Evolutionary conservation across 1,284 basidiomycete species (phyloP).

Genomic region (Meripilus lineatus): DNA sequence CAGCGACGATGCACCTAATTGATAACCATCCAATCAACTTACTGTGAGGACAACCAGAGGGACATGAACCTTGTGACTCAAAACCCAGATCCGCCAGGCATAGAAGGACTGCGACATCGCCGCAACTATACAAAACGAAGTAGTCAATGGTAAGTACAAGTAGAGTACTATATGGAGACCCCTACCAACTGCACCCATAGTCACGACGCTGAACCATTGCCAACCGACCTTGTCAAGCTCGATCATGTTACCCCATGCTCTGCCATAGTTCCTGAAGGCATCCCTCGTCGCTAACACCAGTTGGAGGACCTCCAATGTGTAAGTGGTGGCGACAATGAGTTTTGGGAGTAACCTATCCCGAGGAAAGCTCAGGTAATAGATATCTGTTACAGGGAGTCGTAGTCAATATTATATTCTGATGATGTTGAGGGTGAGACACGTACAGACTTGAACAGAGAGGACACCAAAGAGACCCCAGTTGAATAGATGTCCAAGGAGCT

Average conservation of each 20-base stretch:
- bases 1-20: neutral
- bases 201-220: conserved; percentile 9
- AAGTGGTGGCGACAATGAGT: conserved; percentile 13
- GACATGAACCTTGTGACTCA: conserved; percentile 6
- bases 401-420: neutral
- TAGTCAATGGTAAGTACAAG: neutral
- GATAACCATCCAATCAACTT: no score
- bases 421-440: neutral
- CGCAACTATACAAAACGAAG: conserved; percentile 3
- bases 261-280: conserved; percentile 9
- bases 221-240: conserved; percentile 8
- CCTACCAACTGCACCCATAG: conserved; percentile 9
- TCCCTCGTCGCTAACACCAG: conserved; percentile 9
- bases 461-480: conserved; percentile 23
- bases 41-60: conserved; percentile 5
- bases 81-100: conserved; percentile 12
- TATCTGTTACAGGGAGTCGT: conserved; percentile 13
- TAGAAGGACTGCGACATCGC: conserved; percentile 11
- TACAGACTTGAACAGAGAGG: conserved; percentile 18
- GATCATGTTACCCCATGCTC: conserved; percentile 10
- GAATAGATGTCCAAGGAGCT: conserved; percentile 17
- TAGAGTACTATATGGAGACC: no score
- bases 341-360: conserved; percentile 18
- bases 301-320: conserved; percentile 9
- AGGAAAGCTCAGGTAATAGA: conserved; percentile 25